A percentile compares a stretch with the other conserved stretches of the same genome.
phyloP scores from a whole-genome alignment of 2,329 filamentous ascomycete genomes.

The Rosellinia necatrix region DNA sequence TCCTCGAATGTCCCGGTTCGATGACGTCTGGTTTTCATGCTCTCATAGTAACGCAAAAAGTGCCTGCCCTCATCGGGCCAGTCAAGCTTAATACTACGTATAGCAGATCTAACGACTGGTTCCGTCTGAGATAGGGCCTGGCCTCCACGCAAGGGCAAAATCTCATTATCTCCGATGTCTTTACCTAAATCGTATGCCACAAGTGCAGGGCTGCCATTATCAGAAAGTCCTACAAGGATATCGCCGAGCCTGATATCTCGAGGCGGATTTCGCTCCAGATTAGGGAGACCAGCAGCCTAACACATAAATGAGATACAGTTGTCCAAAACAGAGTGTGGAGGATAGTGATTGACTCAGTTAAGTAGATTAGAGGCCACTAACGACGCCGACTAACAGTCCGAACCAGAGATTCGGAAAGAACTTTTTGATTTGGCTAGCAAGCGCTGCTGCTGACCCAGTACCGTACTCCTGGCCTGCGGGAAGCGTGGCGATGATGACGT shows the following conservation, averaged over 20 bases:
- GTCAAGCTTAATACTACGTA: constrained; percentile 11
- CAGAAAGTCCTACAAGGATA: constrained; percentile 9
- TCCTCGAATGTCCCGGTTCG: neutral
- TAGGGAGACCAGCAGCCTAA: constrained; percentile 12
- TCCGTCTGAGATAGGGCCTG: constrained; percentile 4
- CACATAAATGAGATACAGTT: too few relatives aligned
- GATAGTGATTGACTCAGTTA: too few relatives aligned
- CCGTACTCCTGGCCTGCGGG: constrained; percentile 11
- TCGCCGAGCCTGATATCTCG: constrained; percentile 19
- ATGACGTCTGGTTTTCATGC: constrained; percentile 5
- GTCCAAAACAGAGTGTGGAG: too few relatives aligned
- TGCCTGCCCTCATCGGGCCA: neutral
- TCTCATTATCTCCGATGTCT: neutral
- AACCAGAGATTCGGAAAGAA: constrained; percentile 17
- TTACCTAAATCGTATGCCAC: constrained; percentile 11
- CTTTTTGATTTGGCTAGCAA: constrained; percentile 10
- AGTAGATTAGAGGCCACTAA: too few relatives aligned
- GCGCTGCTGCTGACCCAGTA: constrained; percentile 7
- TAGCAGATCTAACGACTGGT: constrained; percentile 17
- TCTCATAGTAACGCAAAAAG: constrained; percentile 11
- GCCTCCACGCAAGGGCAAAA: neutral
- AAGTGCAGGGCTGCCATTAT: constrained; percentile 1
- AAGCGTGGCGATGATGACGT: constrained; percentile 9
- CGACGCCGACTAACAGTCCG: constrained; percentile 12
- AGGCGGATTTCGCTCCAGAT: neutral